phyloP scores from a whole-genome alignment of 192 early-diverging fungal genomes.

The Podila epigama region DNA sequence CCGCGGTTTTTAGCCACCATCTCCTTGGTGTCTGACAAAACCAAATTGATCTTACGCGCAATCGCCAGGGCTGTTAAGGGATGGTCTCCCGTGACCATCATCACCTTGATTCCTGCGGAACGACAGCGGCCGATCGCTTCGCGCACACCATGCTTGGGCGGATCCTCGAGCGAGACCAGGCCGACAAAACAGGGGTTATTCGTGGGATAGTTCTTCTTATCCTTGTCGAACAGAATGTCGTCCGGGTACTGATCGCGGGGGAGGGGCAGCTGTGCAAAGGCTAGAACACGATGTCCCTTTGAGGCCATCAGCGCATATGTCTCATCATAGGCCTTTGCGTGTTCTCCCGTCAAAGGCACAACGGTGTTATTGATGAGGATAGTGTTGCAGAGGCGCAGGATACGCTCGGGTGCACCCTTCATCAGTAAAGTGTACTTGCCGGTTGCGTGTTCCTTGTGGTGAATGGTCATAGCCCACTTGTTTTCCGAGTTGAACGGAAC shows the following conservation, averaged over 20 bases:
- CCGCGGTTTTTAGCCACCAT: slow-evolving; percentile 74
- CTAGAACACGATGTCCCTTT: slow-evolving; percentile 94
- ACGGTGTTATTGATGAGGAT: slow-evolving; percentile 65
- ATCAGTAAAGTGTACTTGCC: slow-evolving; percentile 85
- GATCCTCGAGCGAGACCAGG: slow-evolving; percentile 89
- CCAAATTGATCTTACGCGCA: slow-evolving; percentile 94
- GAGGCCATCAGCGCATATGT: slow-evolving; percentile 88
- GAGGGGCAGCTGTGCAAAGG: slow-evolving; percentile 84
- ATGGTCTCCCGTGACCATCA: slow-evolving; percentile 98
- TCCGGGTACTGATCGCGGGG: slow-evolving; percentile 73
- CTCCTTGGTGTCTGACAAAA: slow-evolving; percentile 88
- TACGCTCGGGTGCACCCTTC: slow-evolving; percentile 96
- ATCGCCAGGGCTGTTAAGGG: slow-evolving; percentile 95
- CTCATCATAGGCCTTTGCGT: slow-evolving; percentile 71
- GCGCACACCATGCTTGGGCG: slow-evolving; percentile 97
- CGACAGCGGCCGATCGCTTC: slow-evolving; percentile 95
- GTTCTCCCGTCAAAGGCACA: slow-evolving; percentile 69
- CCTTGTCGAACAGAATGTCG: slow-evolving; percentile 77
- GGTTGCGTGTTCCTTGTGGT: slow-evolving; percentile 71
- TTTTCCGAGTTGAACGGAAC: slow-evolving; percentile 95
- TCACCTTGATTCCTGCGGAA: slow-evolving; percentile 90
- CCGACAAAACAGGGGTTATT: slow-evolving; percentile 80
- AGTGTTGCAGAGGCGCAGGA: slow-evolving; percentile 80
- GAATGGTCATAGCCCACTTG: slow-evolving; percentile 94
- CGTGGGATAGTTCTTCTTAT: slow-evolving; percentile 75